Evolutionary conservation across 2,329 filamentous ascomycete species (phyloP).

Genomic region (Curvularia verruculosa): DNA sequence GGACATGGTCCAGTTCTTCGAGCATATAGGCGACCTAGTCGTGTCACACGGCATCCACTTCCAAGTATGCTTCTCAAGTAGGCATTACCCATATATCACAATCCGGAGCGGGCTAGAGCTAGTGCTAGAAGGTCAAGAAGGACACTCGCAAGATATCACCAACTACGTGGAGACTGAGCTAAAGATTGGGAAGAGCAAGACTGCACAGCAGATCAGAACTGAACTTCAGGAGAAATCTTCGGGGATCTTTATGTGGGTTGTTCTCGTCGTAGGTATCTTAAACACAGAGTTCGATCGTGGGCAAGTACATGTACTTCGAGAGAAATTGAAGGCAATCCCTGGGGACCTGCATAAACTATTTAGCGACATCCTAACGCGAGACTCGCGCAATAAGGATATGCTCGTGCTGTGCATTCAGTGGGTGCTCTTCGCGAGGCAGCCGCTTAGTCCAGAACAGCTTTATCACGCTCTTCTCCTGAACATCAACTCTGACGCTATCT

Average conservation of each 20-base stretch:
- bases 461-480: constrained; percentile 23
- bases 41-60: too few species aligned
- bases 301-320: constrained; percentile 27
- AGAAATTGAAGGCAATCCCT: background rate
- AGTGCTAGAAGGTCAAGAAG: constrained; percentile 46
- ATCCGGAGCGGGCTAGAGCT: constrained; percentile 38
- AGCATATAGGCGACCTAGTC: constrained; percentile 45
- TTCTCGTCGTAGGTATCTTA: constrained; percentile 47
- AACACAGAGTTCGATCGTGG: constrained; percentile 50
- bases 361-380: constrained; percentile 43
- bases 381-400: constrained; percentile 35
- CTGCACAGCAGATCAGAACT: constrained; percentile 29
- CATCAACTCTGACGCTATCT: constrained; percentile 8
- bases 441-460: constrained; percentile 22
- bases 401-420: constrained; percentile 25
- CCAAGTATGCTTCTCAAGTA: too few species aligned
- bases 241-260: too few species aligned
- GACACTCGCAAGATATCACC: constrained; percentile 48
- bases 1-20: constrained; percentile 54
- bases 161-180: constrained; percentile 29
- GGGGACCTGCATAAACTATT: background rate
- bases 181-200: constrained; percentile 27
- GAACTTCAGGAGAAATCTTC: constrained; percentile 48
- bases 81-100: constrained; percentile 56
- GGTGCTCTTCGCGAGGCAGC: constrained; percentile 25